Evolutionary conservation across 2,329 filamentous ascomycete genomes (phyloP).

Genomic region (Zymoseptoria ardabiliae): DNA sequence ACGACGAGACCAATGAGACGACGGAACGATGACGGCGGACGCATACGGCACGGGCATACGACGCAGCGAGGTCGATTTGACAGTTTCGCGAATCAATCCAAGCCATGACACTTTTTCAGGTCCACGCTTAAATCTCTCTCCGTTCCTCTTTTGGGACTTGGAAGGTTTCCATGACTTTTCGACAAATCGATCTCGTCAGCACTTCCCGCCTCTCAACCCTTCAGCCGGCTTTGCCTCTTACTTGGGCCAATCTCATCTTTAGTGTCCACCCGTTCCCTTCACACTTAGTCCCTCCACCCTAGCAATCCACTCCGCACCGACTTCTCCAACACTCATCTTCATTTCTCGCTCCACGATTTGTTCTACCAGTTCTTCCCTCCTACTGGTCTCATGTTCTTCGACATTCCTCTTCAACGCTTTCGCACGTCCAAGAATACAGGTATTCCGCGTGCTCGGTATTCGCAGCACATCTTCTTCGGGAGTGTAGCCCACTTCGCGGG

Average conservation of each 20-base stretch:
- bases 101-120: too few relatives aligned
- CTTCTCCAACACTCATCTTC: conserved; percentile 37
- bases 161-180: too few relatives aligned
- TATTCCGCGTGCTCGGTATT: conserved; percentile 88
- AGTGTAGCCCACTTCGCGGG: conserved; percentile 63
- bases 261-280: conserved; percentile 40
- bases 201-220: neutral
- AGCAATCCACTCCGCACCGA: conserved; percentile 46
- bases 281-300: conserved; percentile 42
- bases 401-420: neutral
- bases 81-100: too few relatives aligned
- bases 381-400: conserved; percentile 30
- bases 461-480: conserved; percentile 79
- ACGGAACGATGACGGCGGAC: neutral
- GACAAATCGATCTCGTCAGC: too few relatives aligned
- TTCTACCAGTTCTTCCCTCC: conserved; percentile 51
- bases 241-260: conserved; percentile 12
- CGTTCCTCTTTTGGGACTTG: too few relatives aligned
- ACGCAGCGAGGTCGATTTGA: neutral
- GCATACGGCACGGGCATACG: neutral
- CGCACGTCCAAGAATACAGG: conserved; percentile 64
- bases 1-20: neutral
- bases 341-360: conserved; percentile 54
- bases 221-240: conserved; percentile 10
- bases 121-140: too few relatives aligned